A percentile compares a stretch with the other conserved stretches of the same genome.
Conservation (phyloP, 2,329 filamentous ascomycete genomes). For the Penicillium digitatum region DNA sequence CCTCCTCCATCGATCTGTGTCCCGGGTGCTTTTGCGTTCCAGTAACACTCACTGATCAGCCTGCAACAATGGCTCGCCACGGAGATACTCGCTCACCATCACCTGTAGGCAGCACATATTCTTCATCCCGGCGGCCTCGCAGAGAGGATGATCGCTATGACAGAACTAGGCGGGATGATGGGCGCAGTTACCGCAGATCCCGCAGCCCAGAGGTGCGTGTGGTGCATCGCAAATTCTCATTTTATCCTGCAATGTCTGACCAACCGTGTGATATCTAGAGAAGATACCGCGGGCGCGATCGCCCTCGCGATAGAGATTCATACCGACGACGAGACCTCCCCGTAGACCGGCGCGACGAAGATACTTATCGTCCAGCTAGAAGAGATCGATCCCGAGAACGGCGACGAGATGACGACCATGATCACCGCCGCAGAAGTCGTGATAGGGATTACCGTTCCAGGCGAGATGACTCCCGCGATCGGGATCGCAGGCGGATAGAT, state of each 20-base stretch:
- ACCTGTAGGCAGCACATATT: slow-evolving; percentile 81
- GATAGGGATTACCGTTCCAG: slow-evolving; percentile 66
- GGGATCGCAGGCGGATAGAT: slow-evolving; percentile 60
- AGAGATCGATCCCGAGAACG: slow-evolving; percentile 64
- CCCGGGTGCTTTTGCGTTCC: slow-evolving; percentile 32
- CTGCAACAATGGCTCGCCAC: slow-evolving; percentile 57
- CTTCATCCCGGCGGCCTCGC: slow-evolving; percentile 62
- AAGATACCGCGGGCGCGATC: slow-evolving; percentile 49
- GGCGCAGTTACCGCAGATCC: slow-evolving; percentile 45
- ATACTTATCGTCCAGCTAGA: slow-evolving; percentile 58
- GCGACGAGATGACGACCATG: slow-evolving; percentile 56
- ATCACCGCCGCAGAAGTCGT: slow-evolving; percentile 60
- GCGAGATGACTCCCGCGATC: slow-evolving; percentile 71
- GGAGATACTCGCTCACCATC: slow-evolving; percentile 78
- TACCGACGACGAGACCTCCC: slow-evolving; percentile 68
- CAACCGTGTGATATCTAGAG: slow-evolving; percentile 42
- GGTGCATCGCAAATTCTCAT: neutral
- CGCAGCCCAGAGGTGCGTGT: slow-evolving; percentile 48
- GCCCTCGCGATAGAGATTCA: slow-evolving; percentile 55
- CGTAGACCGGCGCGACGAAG: slow-evolving; percentile 54
- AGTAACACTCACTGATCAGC: slow-evolving; percentile 51
- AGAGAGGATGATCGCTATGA: slow-evolving; percentile 54
- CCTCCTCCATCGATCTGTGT: slow-evolving; percentile 10
- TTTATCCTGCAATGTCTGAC: slow-evolving; percentile 10
- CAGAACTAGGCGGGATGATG: slow-evolving; percentile 51